Percentiles rank a stretch among this genome's conserved stretches.
Evolutionary conservation across 352 stramenopile genomes (phyloP).

Genomic region (Globisporangium viniferum): DNA sequence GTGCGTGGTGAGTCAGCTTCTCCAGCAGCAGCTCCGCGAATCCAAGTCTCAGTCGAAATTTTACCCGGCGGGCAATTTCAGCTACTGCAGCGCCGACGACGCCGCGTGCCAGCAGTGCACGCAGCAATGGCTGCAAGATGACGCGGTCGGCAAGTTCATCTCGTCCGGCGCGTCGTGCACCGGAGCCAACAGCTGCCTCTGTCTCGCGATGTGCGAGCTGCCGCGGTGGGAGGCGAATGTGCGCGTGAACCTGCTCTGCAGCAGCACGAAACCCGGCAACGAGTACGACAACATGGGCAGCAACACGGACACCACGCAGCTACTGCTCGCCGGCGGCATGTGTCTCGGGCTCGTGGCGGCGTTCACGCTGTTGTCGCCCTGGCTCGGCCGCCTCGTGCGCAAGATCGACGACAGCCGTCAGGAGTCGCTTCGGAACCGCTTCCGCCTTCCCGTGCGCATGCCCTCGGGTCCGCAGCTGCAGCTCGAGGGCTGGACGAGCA

Average conservation of each 20-base stretch:
- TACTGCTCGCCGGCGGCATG: slow-evolving; percentile 5
- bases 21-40: background rate
- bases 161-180: slow-evolving; percentile 4
- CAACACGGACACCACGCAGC: background rate
- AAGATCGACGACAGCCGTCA: slow-evolving; percentile 12
- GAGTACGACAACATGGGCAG: background rate
- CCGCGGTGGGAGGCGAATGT: slow-evolving; percentile 6
- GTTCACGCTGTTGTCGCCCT: slow-evolving; percentile 13
- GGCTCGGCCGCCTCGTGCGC: slow-evolving; percentile 17
- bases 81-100: slow-evolving; percentile 13
- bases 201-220: slow-evolving; percentile 18
- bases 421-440: background rate
- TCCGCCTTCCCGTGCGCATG: slow-evolving; percentile 7
- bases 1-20: slow-evolving; percentile 29
- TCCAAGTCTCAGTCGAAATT: slow-evolving; percentile 2
- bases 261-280: background rate
- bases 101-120: slow-evolving; percentile 9
- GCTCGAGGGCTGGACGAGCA: slow-evolving; percentile 17
- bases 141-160: background rate
- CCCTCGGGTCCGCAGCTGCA: slow-evolving; percentile 13
- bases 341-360: slow-evolving; percentile 3
- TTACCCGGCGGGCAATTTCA: background rate
- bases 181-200: slow-evolving; percentile 15
- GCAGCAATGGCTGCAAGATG: background rate
- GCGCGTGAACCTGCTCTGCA: background rate